Base-by-base conservation (phyloP, 2,329 filamentous ascomycete species). In the Aureobasidium vineae region DNA sequence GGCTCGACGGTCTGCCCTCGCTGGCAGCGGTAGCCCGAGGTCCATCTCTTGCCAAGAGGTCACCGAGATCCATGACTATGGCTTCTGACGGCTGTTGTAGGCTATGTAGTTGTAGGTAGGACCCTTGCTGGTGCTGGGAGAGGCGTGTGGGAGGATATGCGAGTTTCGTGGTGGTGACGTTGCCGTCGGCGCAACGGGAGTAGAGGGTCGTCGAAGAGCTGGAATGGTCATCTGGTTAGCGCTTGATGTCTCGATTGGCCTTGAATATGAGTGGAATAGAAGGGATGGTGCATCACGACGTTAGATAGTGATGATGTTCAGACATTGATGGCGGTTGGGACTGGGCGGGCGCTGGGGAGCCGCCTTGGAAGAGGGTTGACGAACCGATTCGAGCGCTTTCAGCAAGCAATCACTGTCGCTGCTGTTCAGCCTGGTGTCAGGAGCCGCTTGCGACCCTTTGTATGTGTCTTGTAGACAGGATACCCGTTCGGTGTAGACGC, bases 61-160 rank as follows among this genome's bases (percentile, higher is more conserved):
- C 75, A 33, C 74, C 75, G 65, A 77, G 70, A 68, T 79, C 74
- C 77, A 79, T 79, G 41, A 63, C 50, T 19, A 16, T 19, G 6
- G 38, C 16, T 45, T 40, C 38, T 43, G 13, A 26, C 45, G 49
- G 19, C n/a, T 54, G 43, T 31, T 53, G 11, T 36, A 15, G 47
- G 36, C 21, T 23, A 21, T 57, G 19, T 54, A 36, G 49, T 23
- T 64, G 23, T 64, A 40, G 59, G n/a, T 10, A 53, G 61, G 31
- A 26, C 65, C 53, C 36, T 59, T 61, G 33, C 60, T 21, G 47
- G 36, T 23, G 15, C 38, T 15, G 61, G 19, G 23, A 33, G 16
- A 45, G 61, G 28, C 60, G 47, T 59, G 66, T 66, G 57, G 67
- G 57, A 19, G 40, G 53, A 54, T 41, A 36, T 63, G 57, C 66